Conservation (phyloP, 2,329 filamentous ascomycete genomes). For the Fusarium agapanthi region DNA sequence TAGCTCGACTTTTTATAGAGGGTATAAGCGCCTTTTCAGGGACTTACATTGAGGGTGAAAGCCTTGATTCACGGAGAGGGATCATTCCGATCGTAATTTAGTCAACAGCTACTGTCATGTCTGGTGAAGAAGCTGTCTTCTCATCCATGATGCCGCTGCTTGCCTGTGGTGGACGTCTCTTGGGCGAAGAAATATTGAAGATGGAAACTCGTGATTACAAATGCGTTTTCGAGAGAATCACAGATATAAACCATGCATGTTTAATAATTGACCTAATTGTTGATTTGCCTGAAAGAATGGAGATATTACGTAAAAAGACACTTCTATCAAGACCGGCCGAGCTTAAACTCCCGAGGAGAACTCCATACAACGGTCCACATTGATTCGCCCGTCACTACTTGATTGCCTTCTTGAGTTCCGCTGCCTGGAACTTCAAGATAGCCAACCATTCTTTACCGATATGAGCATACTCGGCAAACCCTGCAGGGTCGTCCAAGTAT, state of each 20-base stretch:
- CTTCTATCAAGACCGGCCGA: background rate
- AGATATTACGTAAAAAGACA: fast-evolving
- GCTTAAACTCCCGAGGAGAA: background rate
- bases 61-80: background rate
- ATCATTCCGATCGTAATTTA: no score
- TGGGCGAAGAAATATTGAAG: no score
- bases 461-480: background rate
- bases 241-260: no score
- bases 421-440: background rate
- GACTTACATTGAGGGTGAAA: background rate
- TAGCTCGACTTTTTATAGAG: background rate
- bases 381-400: background rate
- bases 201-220: no score
- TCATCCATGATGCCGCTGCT: no score
- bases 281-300: no score
- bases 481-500: background rate
- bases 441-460: background rate
- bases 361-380: background rate
- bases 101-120: fast-evolving
- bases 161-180: no score
- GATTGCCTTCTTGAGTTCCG: background rate
- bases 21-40: no score
- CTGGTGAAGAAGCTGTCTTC: fast-evolving
- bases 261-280: fast-evolving
- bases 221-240: no score